Conservation (phyloP, 2,329 filamentous ascomycete genomes). For the Conoideocrella luteorostrata region DNA sequence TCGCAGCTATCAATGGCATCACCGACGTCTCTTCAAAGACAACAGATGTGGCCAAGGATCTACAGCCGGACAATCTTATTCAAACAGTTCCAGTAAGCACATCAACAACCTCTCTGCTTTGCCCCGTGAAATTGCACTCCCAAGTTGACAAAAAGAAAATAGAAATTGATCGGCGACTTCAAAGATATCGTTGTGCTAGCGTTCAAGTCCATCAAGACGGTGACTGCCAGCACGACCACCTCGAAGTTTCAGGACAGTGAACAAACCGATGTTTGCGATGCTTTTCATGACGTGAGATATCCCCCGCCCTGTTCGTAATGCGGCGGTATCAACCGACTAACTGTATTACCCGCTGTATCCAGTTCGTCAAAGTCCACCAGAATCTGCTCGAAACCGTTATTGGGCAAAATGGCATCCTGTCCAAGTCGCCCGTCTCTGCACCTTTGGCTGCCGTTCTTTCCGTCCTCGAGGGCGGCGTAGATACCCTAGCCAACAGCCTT, state of each 20-base stretch:
- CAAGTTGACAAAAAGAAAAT: not conserved
- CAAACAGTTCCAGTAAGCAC: not conserved
- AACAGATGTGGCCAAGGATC: slow-evolving; percentile 3
- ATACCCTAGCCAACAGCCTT: slow-evolving; percentile 13
- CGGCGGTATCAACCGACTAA: not conserved
- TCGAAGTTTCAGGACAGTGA: slow-evolving; percentile 6
- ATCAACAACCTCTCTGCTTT: not conserved
- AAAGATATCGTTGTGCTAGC: not conserved
- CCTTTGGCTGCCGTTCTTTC: slow-evolving; percentile 13
- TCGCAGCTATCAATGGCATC: slow-evolving; percentile 10
- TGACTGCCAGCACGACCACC: not conserved
- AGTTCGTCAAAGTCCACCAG: slow-evolving; percentile 14
- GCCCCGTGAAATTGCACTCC: too few relatives aligned
- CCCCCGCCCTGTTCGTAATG: too few relatives aligned
- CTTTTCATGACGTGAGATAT: slow-evolving; percentile 9
- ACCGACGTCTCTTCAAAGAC: slow-evolving; percentile 10
- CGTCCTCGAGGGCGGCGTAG: slow-evolving; percentile 13
- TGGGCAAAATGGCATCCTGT: slow-evolving; percentile 10
- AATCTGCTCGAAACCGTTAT: slow-evolving; percentile 15
- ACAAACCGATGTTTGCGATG: slow-evolving; percentile 12
- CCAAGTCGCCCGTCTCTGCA: slow-evolving; percentile 9
- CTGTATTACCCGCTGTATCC: not conserved
- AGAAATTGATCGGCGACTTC: slow-evolving; percentile 1
- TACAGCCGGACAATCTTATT: slow-evolving; percentile 2
- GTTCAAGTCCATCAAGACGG: not conserved